Percentiles rank a stretch among this genome's conserved stretches.
Conservation (phyloP, 2,329 filamentous ascomycete species). For the Knoxdaviesia proteae region DNA sequence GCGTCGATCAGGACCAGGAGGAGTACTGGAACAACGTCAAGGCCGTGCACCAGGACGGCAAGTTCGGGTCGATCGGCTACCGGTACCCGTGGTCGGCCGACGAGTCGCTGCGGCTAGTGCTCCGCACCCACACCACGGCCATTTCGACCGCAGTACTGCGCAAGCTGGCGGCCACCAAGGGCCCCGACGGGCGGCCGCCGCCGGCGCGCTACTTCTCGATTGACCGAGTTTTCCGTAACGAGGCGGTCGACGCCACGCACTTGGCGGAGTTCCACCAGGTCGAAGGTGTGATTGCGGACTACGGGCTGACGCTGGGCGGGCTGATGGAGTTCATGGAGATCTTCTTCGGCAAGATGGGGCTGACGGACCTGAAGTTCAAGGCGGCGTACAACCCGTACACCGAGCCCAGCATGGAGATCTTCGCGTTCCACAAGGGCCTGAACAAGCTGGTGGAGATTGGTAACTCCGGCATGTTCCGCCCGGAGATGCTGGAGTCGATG, state of each 20-base stretch:
- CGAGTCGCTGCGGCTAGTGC: constrained; percentile 68
- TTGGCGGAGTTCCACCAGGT: constrained; percentile 97
- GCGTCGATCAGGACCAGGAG: constrained; percentile 33
- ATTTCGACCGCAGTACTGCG: constrained; percentile 81
- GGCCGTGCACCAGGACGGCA: constrained; percentile 73
- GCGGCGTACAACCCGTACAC: constrained; percentile 92
- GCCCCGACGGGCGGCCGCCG: constrained; percentile 42
- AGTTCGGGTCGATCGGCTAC: constrained; percentile 90
- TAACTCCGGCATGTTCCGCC: constrained; percentile 96
- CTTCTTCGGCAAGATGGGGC: constrained; percentile 94
- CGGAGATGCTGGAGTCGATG: constrained; percentile 93
- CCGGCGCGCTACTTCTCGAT: constrained; percentile 94
- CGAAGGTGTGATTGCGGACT: constrained; percentile 95
- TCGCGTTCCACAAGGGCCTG: constrained; percentile 78
- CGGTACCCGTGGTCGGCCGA: constrained; percentile 82
- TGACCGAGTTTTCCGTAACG: constrained; percentile 93
- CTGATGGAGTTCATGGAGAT: constrained; percentile 84
- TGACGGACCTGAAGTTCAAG: constrained; percentile 73
- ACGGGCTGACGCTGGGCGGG: constrained; percentile 75
- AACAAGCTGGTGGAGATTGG: constrained; percentile 92
- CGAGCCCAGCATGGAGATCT: constrained; percentile 95
- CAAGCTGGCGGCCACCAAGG: constrained; percentile 65
- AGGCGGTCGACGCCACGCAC: constrained; percentile 92
- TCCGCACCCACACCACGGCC: constrained; percentile 90
- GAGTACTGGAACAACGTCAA: constrained; percentile 76